Conservation (phyloP, 345 rosid genomes). For the Populus ilicifolia region DNA sequence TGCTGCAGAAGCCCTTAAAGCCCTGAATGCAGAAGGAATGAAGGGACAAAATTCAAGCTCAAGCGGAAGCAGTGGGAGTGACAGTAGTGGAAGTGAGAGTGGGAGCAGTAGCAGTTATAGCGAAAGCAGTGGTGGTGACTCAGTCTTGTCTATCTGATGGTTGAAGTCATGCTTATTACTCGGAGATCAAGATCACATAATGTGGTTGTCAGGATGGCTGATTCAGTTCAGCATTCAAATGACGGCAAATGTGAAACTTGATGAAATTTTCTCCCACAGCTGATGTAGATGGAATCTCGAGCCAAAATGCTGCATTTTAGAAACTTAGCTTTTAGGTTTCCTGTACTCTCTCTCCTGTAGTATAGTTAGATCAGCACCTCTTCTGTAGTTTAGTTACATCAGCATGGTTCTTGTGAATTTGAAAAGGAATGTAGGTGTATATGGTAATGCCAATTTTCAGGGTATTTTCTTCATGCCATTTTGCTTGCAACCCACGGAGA, state of each 20-base stretch:
- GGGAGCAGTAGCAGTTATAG: conserved; percentile 30
- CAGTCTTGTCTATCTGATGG: conserved; percentile 32
- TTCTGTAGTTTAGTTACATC: too few relatives aligned
- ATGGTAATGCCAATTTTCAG: too few relatives aligned
- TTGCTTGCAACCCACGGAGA: too few relatives aligned
- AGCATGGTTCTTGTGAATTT: too few relatives aligned
- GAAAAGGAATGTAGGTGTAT: too few relatives aligned
- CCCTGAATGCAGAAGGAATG: conserved; percentile 17
- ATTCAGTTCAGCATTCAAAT: background rate
- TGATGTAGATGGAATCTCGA: background rate
- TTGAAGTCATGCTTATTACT: background rate
- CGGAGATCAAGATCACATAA: background rate
- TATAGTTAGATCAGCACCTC: too few relatives aligned
- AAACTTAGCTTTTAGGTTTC: too few relatives aligned
- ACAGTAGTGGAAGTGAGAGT: conserved; percentile 10
- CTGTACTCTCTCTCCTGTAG: too few relatives aligned
- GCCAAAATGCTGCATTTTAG: background rate
- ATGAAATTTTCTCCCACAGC: background rate
- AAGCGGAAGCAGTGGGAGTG: conserved; percentile 16
- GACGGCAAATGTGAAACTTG: background rate
- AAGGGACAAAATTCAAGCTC: conserved; percentile 17
- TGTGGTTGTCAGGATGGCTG: background rate
- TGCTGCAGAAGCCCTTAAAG: conserved; percentile 28
- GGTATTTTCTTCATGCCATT: too few relatives aligned
- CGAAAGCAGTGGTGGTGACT: conserved; percentile 33